These are phyloP conservation scores for Quercus phellos DNA, from an alignment of 331 rosid genomes.

Conservation along the genomic window DNA sequence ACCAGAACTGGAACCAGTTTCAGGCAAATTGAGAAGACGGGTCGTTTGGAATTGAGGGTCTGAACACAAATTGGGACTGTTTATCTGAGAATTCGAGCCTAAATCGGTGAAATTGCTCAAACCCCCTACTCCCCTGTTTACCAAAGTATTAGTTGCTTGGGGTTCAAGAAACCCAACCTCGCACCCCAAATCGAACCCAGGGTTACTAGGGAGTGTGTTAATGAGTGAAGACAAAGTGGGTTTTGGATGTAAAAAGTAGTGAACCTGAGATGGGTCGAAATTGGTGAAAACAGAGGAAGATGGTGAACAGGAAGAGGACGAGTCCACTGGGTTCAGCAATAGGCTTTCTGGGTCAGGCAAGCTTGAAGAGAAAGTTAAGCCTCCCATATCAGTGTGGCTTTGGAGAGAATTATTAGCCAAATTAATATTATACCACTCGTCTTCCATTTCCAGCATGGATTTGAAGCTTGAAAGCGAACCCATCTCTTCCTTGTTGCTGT, in stretches of 20 bases:
- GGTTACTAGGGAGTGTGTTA: conserved; percentile 32
- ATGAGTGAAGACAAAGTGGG: conserved; percentile 48
- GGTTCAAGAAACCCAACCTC: conserved; percentile 50
- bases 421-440: conserved; percentile 54
- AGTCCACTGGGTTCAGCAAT: conserved; percentile 52
- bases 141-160: conserved; percentile 39
- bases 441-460: conserved; percentile 61
- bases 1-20: background rate
- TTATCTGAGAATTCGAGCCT: conserved; percentile 32
- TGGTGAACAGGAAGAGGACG: conserved; percentile 75
- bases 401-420: conserved; percentile 27
- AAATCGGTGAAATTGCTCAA: conserved; percentile 37
- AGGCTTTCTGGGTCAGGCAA: conserved; percentile 39
- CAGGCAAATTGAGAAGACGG: conserved; percentile 26
- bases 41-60: conserved; percentile 26
- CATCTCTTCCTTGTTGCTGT: conserved; percentile 32
- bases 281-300: conserved; percentile 57
- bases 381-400: conserved; percentile 29
- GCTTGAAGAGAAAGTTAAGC: conserved; percentile 37
- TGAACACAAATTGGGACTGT: conserved; percentile 25
- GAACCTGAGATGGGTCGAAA: conserved; percentile 62
- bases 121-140: conserved; percentile 28
- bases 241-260: conserved; percentile 50
- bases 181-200: conserved; percentile 53
- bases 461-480: conserved; percentile 46